Percentiles rank a stretch among this genome's conserved stretches.
Evolutionary conservation across 768 basidiomycete genomes (phyloP).

Genomic region (Boletus eberwhitei): DNA sequence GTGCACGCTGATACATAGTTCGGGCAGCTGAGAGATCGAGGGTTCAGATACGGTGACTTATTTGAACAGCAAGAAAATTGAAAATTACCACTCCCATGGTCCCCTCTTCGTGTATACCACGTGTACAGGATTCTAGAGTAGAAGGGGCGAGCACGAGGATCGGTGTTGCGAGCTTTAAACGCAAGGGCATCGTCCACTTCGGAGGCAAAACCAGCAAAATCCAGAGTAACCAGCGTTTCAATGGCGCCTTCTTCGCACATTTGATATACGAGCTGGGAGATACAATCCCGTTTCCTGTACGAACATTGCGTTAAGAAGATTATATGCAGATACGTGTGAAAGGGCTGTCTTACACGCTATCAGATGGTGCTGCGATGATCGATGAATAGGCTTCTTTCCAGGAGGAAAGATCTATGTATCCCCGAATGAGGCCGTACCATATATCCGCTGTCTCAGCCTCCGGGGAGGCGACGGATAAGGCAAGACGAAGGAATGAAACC

Average conservation of each 20-base stretch:
- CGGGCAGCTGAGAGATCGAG: constrained; percentile 61
- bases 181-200: constrained; percentile 86
- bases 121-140: constrained; percentile 93
- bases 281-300: constrained; percentile 74
- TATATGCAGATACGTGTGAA: constrained; percentile 4
- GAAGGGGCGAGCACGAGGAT: constrained; percentile 79
- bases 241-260: constrained; percentile 92
- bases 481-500: constrained; percentile 72
- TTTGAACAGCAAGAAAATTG: constrained; percentile 8
- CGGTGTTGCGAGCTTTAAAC: constrained; percentile 92
- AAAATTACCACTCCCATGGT: constrained; percentile 84
- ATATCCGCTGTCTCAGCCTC: constrained; percentile 59
- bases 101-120: constrained; percentile 84
- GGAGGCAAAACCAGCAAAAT: constrained; percentile 79
- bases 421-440: constrained; percentile 77
- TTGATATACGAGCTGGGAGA: constrained; percentile 77
- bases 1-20: constrained; percentile 90
- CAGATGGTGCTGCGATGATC: constrained; percentile 69
- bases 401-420: constrained; percentile 63
- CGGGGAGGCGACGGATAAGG: constrained; percentile 64
- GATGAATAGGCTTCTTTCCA: constrained; percentile 89
- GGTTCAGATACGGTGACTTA: constrained; percentile 22
- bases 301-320: constrained; percentile 8
- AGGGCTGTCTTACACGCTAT: constrained; percentile 63
- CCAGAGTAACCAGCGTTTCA: constrained; percentile 72